These are phyloP conservation scores for Saccharomycopsis babjevae DNA, from an alignment of 805 yeast species.

Conservation along the genomic window DNA sequence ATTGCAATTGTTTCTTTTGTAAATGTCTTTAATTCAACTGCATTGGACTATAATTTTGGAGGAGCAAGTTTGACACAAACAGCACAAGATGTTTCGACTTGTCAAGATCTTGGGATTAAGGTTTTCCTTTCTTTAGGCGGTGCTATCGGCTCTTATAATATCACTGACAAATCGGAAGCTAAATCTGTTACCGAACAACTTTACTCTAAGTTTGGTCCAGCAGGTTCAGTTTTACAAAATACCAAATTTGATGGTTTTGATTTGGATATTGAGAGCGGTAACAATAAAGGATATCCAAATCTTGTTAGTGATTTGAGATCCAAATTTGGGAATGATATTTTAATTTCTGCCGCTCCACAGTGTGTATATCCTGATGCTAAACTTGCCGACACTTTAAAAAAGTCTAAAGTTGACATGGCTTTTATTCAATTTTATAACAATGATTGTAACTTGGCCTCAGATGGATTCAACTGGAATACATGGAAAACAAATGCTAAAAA, in stretches of 20 bases:
- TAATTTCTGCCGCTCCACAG: conserved; percentile 86
- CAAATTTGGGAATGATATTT: conserved; percentile 38
- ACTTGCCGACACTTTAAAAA: conserved; percentile 47
- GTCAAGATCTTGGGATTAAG: conserved; percentile 73
- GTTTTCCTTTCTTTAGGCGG: conserved; percentile 62
- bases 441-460: conserved; percentile 42
- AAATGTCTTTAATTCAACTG: background rate
- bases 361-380: conserved; percentile 77
- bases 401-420: conserved; percentile 64
- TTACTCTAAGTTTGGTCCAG: conserved; percentile 11
- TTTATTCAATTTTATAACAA: conserved; percentile 88
- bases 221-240: conserved; percentile 34
- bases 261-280: conserved; percentile 62
- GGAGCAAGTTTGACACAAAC: background rate
- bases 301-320: conserved; percentile 33
- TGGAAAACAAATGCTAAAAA: conserved; percentile 58
- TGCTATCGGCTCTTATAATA: conserved; percentile 52
- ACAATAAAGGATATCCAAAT: conserved; percentile 55
- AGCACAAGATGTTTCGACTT: conserved; percentile 58
- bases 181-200: conserved; percentile 2
- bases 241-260: conserved; percentile 85
- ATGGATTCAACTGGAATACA: conserved; percentile 53
- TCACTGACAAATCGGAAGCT: conserved; percentile 7
- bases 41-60: conserved; percentile 35
- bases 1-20: conserved; percentile 32